Evolutionary conservation across 176 grass and related monocot species (phyloP).

Genomic region (Carex scoparia): DNA sequence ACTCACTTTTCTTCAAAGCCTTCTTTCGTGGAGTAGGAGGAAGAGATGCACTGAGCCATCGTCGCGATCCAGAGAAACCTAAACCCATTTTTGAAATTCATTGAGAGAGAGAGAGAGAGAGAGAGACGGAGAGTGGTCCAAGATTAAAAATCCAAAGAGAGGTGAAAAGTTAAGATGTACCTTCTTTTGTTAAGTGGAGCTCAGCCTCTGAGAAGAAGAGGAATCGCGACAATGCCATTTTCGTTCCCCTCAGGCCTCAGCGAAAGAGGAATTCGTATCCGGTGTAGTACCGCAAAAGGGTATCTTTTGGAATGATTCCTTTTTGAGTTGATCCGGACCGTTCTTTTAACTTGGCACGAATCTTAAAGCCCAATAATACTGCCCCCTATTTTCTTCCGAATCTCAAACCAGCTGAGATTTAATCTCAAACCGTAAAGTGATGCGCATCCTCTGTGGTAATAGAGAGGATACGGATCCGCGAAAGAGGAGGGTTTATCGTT

Average conservation of each 20-base stretch:
- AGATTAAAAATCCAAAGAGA: neutral
- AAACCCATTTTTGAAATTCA: neutral
- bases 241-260: neutral
- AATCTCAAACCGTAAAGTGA: no score
- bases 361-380: no score
- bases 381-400: no score
- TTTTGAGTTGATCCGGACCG: no score
- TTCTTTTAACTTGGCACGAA: no score
- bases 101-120: neutral
- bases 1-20: neutral
- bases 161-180: neutral
- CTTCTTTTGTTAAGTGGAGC: constrained; percentile 17
- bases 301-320: no score
- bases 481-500: neutral
- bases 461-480: no score
- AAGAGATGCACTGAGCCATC: neutral
- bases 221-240: constrained; percentile 14
- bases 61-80: constrained; percentile 9
- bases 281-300: no score
- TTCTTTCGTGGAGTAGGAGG: neutral
- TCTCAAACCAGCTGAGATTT: no score
- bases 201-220: neutral
- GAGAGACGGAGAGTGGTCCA: neutral
- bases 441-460: no score
- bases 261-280: neutral